Base-by-base conservation (phyloP, 108 stramenopile species). In the Hondaea fermentalgiana region DNA sequence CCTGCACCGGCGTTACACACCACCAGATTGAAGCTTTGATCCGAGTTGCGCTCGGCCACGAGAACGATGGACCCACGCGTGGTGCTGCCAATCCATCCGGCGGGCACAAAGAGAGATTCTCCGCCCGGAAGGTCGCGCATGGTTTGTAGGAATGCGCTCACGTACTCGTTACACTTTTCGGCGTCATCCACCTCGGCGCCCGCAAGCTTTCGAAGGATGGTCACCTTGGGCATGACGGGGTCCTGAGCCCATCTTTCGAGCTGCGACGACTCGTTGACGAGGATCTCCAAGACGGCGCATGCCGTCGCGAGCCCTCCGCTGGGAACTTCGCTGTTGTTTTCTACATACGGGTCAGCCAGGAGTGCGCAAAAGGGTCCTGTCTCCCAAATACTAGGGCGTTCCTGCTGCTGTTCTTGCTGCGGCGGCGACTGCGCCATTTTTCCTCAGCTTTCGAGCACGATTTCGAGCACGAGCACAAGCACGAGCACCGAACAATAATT, bases 371-470 rank as follows among this genome's bases (percentile, higher is more conserved):
- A 83, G 19, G 76, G 49, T 16, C 76, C 76, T 16, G 28, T 21
- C 76, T 83, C 76, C 76, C 76, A 83, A 12, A 83, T 53, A 23
- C n/a, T 83, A 14, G 76, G 76, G n/a, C 76, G 45, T 45, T 83
- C 25, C 49, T 83, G 45, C 49, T 69, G 21, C 42, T 59, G 21
- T 23, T 59, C 21, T 59, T 69, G 64, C 42, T 69, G 14, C 21
- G 64, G 64, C 42, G 64, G 64, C 42, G 64, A 4, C 42, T 69
- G 64, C 25, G 64, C 25, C 64, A 69, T 69, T 23, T 0, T 69
- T 1, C 42, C 59, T 35, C 35, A 35, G 35, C 35, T 35, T 35
- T 35, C 35, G 35, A 35, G 35, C 35, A 35, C 35, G n/a, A n/a
- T n/a, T n/a, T n/a, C n/a, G 35, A 35, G 35, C 35, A 35, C 35